Evolutionary conservation across 148 eudicot species (phyloP), one percentile per base, ranked within the genome.

Genomic region (Silene conica): DNA sequence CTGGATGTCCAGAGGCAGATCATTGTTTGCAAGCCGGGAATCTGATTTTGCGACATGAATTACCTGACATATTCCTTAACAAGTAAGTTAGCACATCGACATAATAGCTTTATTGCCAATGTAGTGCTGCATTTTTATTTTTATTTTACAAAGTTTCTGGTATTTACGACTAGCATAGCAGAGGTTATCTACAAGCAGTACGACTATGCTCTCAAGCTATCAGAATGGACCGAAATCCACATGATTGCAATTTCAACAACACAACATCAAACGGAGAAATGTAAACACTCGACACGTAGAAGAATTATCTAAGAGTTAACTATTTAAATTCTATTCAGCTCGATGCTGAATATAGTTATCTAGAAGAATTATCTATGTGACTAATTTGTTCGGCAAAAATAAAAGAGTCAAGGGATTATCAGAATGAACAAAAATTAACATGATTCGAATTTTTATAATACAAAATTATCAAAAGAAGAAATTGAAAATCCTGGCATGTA

Each of bases 1-100:
- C 81, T 93, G 98, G 73, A 93, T 89, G 86, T 93, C 98, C 79
- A 90, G 86, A 76, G 98, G 96, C 64, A 93, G 81, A 74, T 88
- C 93, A 82, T 90, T 93, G 77, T 93, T 93, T 77, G 92, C 92
- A 83, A 93, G 93, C 63, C 98, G 90, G 63, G 98, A 89, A 83
- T 93, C 98, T 75, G 98, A 93, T 79, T 93, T 93, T 72, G 92
- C 92, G 74, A 93, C 98, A 83, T 93, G 98, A 79, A 93, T 83
- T 67, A 90, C 87, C 98, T 93, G 84, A 76, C 57, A 68, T 9
- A 71, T 71, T 18, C 75, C 13, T 9, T 25, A 1, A 64, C 57
- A 70, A 70, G 69, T 79, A 70, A 70, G 69, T 79, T 54, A 68
- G 61, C 34, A 73, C 45, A 58, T 50, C 22, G 22, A 46, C 12